Evolutionary conservation across 73 alveolate species (phyloP).

Genomic region (Paramecium sexaurelia): DNA sequence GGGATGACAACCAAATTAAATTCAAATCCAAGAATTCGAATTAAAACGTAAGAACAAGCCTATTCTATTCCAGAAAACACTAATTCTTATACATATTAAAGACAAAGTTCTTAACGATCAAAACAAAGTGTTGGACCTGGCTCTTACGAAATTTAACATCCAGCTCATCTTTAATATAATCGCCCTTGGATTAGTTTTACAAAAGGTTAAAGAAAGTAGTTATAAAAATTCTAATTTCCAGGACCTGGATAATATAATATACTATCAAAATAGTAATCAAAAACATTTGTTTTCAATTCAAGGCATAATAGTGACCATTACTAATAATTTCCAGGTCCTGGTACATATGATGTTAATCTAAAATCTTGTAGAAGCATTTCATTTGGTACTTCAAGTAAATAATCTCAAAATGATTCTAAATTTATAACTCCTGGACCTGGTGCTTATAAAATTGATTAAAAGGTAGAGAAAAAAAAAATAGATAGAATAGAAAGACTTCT

Average conservation of each 20-base stretch:
- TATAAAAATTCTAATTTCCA: not conserved
- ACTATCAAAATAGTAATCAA: not conserved
- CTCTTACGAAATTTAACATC: not conserved
- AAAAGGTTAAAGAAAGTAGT: not conserved
- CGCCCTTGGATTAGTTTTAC: not conserved
- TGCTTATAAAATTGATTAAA: not conserved
- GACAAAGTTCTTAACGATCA: not conserved
- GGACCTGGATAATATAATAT: slow-evolving; percentile 8
- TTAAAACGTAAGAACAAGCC: not conserved
- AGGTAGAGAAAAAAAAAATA: slow-evolving; percentile 8
- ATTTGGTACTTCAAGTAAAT: not conserved
- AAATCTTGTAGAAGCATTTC: not conserved
- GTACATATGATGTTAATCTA: not conserved
- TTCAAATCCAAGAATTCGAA: not conserved
- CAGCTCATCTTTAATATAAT: not conserved
- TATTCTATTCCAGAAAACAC: not conserved
- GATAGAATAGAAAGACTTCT: slow-evolving; percentile 8
- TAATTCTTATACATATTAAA: not conserved
- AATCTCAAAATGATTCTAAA: not conserved
- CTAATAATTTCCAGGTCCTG: not conserved
- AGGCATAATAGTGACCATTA: not conserved
- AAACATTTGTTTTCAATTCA: slow-evolving; percentile 11
- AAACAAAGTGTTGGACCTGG: not conserved
- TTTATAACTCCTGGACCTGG: slow-evolving; percentile 28
- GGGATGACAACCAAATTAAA: not conserved